Base-by-base conservation (phyloP, 2,329 filamentous ascomycete species). In the Colletotrichum sp. region DNA sequence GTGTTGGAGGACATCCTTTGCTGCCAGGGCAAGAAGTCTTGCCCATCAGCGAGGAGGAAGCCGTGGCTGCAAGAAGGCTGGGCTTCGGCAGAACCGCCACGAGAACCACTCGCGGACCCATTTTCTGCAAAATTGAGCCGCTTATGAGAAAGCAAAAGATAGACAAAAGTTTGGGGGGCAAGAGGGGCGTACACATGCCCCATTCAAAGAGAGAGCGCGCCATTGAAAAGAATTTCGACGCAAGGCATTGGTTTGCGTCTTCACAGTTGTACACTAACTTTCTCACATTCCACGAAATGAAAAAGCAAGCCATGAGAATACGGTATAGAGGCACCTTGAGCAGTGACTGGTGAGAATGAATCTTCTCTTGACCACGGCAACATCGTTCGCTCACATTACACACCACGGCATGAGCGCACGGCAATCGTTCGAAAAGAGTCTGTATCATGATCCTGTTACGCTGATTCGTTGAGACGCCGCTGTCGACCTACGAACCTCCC, bases 361-460 rank as follows among this genome's bases (percentile, higher is more conserved):
- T 13, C 6, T 52, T 52, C 6, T 52, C 2, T 52, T 25, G n/a
- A 22, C 11, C 6, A 49, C 44, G 44, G n/a, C 2, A 52, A 22
- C 3, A 13, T 52, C 44, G 44, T 22, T 52, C 6, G n/a, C 44
- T 8, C 44, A 52, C 3, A 8, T 52, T 8, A 22, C 11, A 22
- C 1, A 22, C 44, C n/a, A 25, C 44, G 11, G n/a, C n/a, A 52
- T 52, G 44, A 52, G n/a, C 44, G 44, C 44, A 52, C 12, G 44
- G 44, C n/a, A 44, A 25, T 25, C 36, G 63, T 52, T 52, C 39
- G 19, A 29, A 39, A 70, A 19, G 83, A 32, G 84, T 89, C 66
- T 88, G 82, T 79, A 57, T 62, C 49, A n/a, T 66, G 52, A 72
- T 68, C 66, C 69, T 44, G 57, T 73, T 70, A 64, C 71, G 57